These are phyloP conservation scores for Russula ochroleuca DNA, from an alignment of 768 basidiomycete genomes.

Conservation along the genomic window DNA sequence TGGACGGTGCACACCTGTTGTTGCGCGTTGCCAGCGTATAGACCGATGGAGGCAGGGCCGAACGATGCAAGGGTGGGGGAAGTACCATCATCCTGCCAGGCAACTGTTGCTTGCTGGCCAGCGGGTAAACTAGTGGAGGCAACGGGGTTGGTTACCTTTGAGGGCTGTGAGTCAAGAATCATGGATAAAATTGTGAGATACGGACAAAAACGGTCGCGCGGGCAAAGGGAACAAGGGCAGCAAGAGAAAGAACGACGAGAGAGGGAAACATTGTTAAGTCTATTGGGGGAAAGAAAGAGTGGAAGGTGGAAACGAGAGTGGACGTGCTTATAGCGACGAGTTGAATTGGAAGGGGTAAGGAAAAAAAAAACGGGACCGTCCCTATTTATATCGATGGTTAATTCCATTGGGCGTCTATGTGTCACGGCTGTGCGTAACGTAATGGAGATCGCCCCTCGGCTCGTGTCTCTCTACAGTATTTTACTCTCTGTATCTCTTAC, in stretches of 20 bases:
- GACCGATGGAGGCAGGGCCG: conserved; percentile 48
- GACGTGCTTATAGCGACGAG: conserved; percentile 9
- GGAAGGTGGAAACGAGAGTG: conserved; percentile 22
- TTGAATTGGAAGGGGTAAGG: background rate
- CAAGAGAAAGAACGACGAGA: conserved; percentile 12
- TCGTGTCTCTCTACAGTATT: background rate
- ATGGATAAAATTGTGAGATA: background rate
- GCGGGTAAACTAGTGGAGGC: conserved; percentile 43
- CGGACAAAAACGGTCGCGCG: conserved; percentile 22
- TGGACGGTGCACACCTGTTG: conserved; percentile 49
- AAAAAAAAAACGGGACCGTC: background rate
- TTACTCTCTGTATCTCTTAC: background rate
- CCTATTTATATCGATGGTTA: conserved; percentile 3
- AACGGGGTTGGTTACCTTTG: conserved; percentile 56
- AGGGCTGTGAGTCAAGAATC: background rate
- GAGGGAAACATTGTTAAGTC: conserved; percentile 25
- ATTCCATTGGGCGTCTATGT: background rate
- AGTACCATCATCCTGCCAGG: conserved; percentile 55
- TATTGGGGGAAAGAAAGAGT: conserved; percentile 12
- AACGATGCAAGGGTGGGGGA: conserved; percentile 49
- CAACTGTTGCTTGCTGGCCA: conserved; percentile 46
- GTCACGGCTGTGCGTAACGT: background rate
- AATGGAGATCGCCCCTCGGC: no score
- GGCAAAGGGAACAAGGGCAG: conserved; percentile 20
- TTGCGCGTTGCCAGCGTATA: conserved; percentile 59